These are phyloP conservation scores for Talaromyces ruber DNA, from an alignment of 495 filamentous ascomycete genomes.

Conservation along the genomic window DNA sequence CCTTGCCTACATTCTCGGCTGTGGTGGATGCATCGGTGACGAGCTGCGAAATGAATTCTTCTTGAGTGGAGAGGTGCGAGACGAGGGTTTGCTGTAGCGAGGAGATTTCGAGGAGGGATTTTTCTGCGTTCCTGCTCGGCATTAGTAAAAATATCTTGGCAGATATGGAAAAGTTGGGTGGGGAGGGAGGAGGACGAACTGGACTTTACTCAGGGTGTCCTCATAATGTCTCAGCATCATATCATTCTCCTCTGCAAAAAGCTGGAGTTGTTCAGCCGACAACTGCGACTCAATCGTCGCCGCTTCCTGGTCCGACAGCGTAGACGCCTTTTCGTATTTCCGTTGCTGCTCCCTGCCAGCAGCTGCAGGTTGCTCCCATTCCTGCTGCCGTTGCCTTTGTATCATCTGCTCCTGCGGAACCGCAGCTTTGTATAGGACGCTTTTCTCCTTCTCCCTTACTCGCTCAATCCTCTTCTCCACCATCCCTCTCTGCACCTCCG, in stretches of 20 bases:
- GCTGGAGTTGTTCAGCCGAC: constrained; percentile 74
- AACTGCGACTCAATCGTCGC: constrained; percentile 51
- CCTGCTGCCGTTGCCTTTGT: neutral
- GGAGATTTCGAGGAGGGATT: constrained; percentile 84
- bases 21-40: constrained; percentile 78
- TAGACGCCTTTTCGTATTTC: constrained; percentile 14
- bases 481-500: constrained; percentile 73
- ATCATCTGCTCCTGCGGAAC: neutral
- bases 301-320: constrained; percentile 34
- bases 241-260: constrained; percentile 91
- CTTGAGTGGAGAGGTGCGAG: constrained; percentile 73
- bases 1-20: constrained; percentile 74
- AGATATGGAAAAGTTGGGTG: too few species aligned
- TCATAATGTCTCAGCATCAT: constrained; percentile 89
- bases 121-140: constrained; percentile 74
- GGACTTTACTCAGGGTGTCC: constrained; percentile 83
- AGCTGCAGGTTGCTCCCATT: constrained; percentile 8
- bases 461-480: constrained; percentile 80
- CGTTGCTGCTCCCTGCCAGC: constrained; percentile 7
- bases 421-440: constrained; percentile 60
- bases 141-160: too few species aligned
- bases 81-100: constrained; percentile 86
- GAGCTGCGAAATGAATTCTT: constrained; percentile 77
- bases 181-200: constrained; percentile 44
- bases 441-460: constrained; percentile 83